A percentile compares a stretch with the other conserved stretches of the same genome.
phyloP scores from a whole-genome alignment of 2,329 filamentous ascomycete species.

The Cytospora mali region DNA sequence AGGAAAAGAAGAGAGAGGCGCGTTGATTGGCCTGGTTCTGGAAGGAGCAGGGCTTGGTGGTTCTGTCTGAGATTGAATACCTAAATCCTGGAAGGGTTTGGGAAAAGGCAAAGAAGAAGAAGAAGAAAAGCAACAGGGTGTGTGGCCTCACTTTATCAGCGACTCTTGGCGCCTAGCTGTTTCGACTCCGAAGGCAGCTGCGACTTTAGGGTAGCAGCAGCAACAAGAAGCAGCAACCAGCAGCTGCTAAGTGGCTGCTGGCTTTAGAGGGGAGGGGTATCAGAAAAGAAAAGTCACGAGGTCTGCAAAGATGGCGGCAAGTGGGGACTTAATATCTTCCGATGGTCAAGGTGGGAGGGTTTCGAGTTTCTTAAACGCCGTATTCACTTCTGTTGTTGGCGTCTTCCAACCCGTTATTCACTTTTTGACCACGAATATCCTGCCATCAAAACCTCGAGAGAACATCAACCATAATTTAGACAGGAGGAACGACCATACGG shows the following conservation, averaged over 20 bases:
- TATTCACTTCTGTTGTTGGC: slow-evolving; percentile 26
- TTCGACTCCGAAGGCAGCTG: not conserved
- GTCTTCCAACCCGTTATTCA: slow-evolving; percentile 24
- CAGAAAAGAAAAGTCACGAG: not conserved
- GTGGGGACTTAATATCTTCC: slow-evolving; percentile 12
- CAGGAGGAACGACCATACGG: slow-evolving; percentile 1
- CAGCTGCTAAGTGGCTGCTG: slow-evolving; percentile 18
- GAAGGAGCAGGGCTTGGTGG: slow-evolving; percentile 2
- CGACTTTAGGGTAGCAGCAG: slow-evolving; percentile 4
- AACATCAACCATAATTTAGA: slow-evolving; percentile 14
- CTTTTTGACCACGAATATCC: slow-evolving; percentile 18
- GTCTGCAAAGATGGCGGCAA: slow-evolving; percentile 21
- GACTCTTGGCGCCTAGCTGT: not conserved
- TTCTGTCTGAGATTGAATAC: not conserved
- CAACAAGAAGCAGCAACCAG: not conserved
- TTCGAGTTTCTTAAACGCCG: slow-evolving; percentile 19
- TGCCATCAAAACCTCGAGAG: slow-evolving; percentile 14
- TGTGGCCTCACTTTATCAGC: not conserved
- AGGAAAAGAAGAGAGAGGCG: not conserved
- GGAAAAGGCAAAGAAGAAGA: not conserved
- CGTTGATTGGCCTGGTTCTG: not conserved
- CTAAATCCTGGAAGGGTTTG: not conserved
- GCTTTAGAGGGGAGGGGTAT: not conserved
- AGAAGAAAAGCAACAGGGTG: not conserved
- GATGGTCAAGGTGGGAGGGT: slow-evolving; percentile 23